Evolutionary conservation across 441 rosid species (phyloP), one percentile per base, ranked within the genome.

Genomic region (Adansonia rubrostipa): DNA sequence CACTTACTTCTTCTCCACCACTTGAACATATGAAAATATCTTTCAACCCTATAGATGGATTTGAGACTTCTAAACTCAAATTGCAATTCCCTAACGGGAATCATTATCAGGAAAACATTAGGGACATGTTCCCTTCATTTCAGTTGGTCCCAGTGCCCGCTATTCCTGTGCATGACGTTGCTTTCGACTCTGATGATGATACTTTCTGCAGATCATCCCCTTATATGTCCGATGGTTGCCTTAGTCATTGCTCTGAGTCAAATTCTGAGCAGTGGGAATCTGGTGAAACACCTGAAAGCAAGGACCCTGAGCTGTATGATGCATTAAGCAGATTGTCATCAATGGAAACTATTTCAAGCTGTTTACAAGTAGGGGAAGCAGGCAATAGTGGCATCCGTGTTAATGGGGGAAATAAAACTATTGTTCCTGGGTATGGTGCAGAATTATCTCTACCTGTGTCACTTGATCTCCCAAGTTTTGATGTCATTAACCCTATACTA

Each of bases 231-330:
- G 96, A 96, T 82, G 95, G 91, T 84, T 83, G 87, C 71, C 83
- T 72, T 42, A 86, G 94, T 82, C 85, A 82, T 74, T 85, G 85
- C 64, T 91, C 97, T 40, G 89, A 87, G 69, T 87, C 94, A 70
- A 86, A 89, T 73, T 94, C 97, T 60, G 98, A 96, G 86, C 89
- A 86, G 84, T 96, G 99, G 99, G 99, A 87, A 82, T 87, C 89
- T 45, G 85, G 85, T 82, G 88, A 82, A 58, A 86, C 90, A 53
- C 86, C 89, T 66, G 87, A 82, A 79, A 83, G 80, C 81, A 85
- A 84, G 72, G 85, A 90, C 75, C 86, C 64, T 14, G 92, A 81
- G 77, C 74, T 82, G 54, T 82, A 78, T 75, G 89, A 87, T 84
- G 84, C 89, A 72, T 81, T 87, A 63, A 44, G 87, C 74, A 79